Evolutionary conservation across 805 yeast species (phyloP).

Genomic region (Isabelozyma pseudorhagii): DNA sequence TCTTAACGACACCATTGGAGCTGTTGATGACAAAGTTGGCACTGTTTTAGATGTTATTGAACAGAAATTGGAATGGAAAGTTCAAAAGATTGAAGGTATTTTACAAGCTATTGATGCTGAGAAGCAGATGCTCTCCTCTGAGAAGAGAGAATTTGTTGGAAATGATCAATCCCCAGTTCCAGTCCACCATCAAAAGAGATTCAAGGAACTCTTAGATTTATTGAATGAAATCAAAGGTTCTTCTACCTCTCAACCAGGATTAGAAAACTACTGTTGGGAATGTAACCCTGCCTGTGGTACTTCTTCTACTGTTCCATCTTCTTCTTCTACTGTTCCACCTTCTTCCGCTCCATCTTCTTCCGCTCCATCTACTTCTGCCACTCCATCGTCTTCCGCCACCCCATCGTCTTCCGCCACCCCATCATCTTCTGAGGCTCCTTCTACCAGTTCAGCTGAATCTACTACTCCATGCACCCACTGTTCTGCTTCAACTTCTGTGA

Average conservation of each 20-base stretch:
- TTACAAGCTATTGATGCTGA: not conserved
- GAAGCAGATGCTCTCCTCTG: not conserved
- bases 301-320: not conserved
- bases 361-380: not conserved
- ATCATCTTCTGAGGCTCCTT: conserved; percentile 2
- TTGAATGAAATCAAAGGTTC: not conserved
- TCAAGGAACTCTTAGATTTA: not conserved
- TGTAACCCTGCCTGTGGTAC: conserved; percentile 1
- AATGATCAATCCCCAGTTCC: not conserved
- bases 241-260: not conserved
- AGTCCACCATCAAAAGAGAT: not conserved
- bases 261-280: conserved; percentile 1
- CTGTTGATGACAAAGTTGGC: not conserved
- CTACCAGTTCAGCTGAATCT: conserved; percentile 1
- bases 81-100: not conserved
- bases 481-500: conserved; percentile 1
- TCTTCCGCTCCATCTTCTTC: not conserved
- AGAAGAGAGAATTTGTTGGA: not conserved
- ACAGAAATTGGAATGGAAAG: not conserved
- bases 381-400: not conserved
- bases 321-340: not conserved
- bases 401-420: conserved; percentile 1
- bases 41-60: not conserved
- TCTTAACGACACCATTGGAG: not conserved
- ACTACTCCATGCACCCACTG: not conserved